Percentiles rank a stretch among this genome's conserved stretches.
phyloP scores from a whole-genome alignment of 768 basidiomycete genomes.

The Cystobasidium tubakii region DNA sequence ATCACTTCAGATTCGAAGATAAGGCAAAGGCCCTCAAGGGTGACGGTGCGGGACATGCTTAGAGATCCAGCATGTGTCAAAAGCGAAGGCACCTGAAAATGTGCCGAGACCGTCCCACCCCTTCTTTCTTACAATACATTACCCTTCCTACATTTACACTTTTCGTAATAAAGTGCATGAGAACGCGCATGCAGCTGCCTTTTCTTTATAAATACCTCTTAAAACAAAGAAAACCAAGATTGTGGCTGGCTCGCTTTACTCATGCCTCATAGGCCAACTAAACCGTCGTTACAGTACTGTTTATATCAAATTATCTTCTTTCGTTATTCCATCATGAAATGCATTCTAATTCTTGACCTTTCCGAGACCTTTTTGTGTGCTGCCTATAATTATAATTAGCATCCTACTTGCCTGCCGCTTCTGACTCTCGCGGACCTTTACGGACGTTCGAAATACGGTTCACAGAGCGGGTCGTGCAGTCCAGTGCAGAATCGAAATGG shows the following conservation, averaged over 20 bases:
- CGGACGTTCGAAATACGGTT: too few relatives aligned
- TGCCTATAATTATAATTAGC: too few relatives aligned
- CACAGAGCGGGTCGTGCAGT: too few relatives aligned
- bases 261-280: background rate
- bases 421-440: too few relatives aligned
- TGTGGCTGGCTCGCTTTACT: background rate
- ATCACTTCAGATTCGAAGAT: conserved; percentile 31
- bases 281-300: background rate
- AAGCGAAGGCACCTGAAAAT: background rate
- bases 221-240: background rate
- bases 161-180: background rate
- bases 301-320: background rate
- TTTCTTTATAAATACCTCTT: background rate
- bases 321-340: background rate
- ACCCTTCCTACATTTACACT: background rate
- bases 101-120: too few relatives aligned
- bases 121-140: background rate
- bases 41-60: conserved; percentile 1
- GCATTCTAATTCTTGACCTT: background rate
- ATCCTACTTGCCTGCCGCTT: too few relatives aligned
- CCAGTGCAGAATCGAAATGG: too few relatives aligned
- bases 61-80: background rate
- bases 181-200: background rate
- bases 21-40: conserved; percentile 34
- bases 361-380: too few relatives aligned